phyloP scores from a whole-genome alignment of 2,329 filamentous ascomycete genomes.

The Pseudogymnoascus sp. region DNA sequence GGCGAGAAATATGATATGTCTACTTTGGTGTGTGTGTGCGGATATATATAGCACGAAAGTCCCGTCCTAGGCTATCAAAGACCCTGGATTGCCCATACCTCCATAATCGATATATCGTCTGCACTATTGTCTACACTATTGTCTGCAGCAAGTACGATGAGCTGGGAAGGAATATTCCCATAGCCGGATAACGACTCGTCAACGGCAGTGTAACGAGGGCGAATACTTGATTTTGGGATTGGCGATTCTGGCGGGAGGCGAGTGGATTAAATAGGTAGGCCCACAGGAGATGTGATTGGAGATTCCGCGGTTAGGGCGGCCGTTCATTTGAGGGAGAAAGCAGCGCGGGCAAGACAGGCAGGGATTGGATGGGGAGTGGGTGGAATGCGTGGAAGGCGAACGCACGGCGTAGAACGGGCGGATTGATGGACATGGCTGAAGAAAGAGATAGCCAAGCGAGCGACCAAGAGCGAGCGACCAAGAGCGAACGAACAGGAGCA shows the following conservation, averaged over 20 bases:
- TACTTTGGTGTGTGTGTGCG: background rate
- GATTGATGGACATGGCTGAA: background rate
- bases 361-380: background rate
- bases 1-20: background rate
- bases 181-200: background rate
- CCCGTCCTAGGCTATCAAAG: background rate
- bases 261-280: constrained; percentile 7
- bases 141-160: background rate
- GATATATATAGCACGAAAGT: constrained; percentile 1
- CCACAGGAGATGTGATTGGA: background rate
- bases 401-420: background rate
- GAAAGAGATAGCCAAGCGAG: background rate
- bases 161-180: background rate
- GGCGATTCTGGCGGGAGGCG: background rate
- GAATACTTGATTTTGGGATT: constrained; percentile 6
- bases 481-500: background rate
- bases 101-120: background rate
- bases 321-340: background rate
- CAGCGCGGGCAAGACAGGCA: background rate
- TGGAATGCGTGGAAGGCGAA: background rate
- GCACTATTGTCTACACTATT: background rate
- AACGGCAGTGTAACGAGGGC: background rate
- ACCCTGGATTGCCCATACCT: background rate
- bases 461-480: background rate
- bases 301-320: background rate